These are phyloP conservation scores for Tolypocladium endophyticum DNA, from an alignment of 2,329 filamentous ascomycete species.

Conservation along the genomic window DNA sequence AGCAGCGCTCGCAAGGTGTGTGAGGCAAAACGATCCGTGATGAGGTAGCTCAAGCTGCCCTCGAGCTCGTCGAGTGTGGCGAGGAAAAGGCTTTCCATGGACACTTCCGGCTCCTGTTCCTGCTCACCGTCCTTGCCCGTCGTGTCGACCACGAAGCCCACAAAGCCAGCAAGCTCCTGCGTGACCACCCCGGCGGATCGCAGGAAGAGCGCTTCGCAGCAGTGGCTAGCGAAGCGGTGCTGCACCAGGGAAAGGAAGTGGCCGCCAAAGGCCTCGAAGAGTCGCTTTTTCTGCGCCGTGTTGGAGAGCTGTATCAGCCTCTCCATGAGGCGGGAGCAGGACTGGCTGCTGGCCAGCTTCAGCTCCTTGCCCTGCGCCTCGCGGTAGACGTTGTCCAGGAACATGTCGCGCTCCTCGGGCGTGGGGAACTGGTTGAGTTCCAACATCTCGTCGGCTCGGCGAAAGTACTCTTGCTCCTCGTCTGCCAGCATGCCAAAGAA, in stretches of 20 bases:
- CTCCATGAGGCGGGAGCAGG: slow-evolving; percentile 88
- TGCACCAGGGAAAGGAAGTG: slow-evolving; percentile 86
- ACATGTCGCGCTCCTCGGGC: slow-evolving; percentile 59
- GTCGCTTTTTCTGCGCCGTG: slow-evolving; percentile 67
- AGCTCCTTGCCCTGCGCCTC: slow-evolving; percentile 89
- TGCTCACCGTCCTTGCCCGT: slow-evolving; percentile 32
- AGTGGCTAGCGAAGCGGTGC: slow-evolving; percentile 94
- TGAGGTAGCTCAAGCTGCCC: slow-evolving; percentile 67
- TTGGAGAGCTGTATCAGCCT: slow-evolving; percentile 75
- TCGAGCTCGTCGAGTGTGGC: slow-evolving; percentile 81
- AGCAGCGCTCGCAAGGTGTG: slow-evolving; percentile 82
- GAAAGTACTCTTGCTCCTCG: slow-evolving; percentile 93
- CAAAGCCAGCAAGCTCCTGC: slow-evolving; percentile 50
- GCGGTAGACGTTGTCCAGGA: slow-evolving; percentile 71
- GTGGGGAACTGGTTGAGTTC: slow-evolving; percentile 80
- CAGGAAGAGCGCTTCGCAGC: slow-evolving; percentile 87
- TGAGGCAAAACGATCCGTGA: slow-evolving; percentile 84
- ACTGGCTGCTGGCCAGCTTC: slow-evolving; percentile 92
- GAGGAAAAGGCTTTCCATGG: slow-evolving; percentile 80
- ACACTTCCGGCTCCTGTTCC: slow-evolving; percentile 36
- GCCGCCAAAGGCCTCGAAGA: slow-evolving; percentile 77
- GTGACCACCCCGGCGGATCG: slow-evolving; percentile 71
- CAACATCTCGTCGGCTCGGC: slow-evolving; percentile 77
- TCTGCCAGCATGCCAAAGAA: slow-evolving; percentile 93
- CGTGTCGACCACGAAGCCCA: slow-evolving; percentile 30